phyloP scores from a whole-genome alignment of 2,329 filamentous ascomycete species.

The Torrubiellomyces zombiae region DNA sequence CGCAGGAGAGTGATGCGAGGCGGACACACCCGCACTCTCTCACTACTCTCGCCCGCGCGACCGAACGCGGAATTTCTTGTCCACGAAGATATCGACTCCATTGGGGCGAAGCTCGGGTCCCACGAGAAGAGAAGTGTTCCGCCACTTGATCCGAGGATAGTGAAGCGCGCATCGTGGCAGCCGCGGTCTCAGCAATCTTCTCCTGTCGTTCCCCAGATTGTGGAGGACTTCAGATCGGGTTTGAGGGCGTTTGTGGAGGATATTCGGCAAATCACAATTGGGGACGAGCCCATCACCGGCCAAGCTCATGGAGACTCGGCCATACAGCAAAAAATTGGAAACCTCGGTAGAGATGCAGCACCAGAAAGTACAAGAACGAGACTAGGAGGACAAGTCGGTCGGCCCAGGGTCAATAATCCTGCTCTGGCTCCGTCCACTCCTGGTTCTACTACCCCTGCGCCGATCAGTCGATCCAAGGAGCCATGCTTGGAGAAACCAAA shows the following conservation, averaged over 20 bases:
- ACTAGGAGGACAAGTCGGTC: constrained; percentile 19
- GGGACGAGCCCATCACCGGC: constrained; percentile 68
- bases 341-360: constrained; percentile 32
- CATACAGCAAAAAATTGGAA: constrained; percentile 7
- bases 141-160: constrained; percentile 21
- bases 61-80: constrained; percentile 24
- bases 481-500: constrained; percentile 19
- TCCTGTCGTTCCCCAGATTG: constrained; percentile 54
- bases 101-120: constrained; percentile 10
- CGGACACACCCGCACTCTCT: constrained; percentile 49
- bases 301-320: constrained; percentile 8
- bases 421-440: constrained; percentile 22
- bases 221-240: constrained; percentile 76
- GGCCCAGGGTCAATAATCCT: constrained; percentile 24
- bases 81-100: constrained; percentile 20
- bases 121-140: constrained; percentile 16
- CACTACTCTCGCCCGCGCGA: constrained; percentile 59
- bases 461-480: constrained; percentile 12
- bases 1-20: constrained; percentile 52
- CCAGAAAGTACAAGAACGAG: constrained; percentile 31
- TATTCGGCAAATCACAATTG: constrained; percentile 84
- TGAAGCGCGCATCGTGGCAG: constrained; percentile 44
- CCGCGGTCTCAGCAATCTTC: constrained; percentile 29
- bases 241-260: constrained; percentile 93
- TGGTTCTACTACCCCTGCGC: constrained; percentile 14